phyloP scores from a whole-genome alignment of 2,329 filamentous ascomycete species.

The Pyricularia pennisetigena region DNA sequence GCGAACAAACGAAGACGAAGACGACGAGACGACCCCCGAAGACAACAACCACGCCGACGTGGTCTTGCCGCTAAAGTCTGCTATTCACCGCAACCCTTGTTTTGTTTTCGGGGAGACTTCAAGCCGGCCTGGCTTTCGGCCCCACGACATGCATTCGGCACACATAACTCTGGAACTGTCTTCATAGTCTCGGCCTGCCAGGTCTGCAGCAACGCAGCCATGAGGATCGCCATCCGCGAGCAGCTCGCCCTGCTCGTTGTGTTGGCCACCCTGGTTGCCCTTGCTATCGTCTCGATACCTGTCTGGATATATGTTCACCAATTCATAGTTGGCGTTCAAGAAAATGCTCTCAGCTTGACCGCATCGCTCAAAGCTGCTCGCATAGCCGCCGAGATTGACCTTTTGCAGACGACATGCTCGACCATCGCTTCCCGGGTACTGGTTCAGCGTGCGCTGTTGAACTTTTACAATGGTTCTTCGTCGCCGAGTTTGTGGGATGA shows the following conservation, averaged over 20 bases:
- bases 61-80: not conserved
- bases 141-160: conserved; percentile 19
- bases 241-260: conserved; percentile 78
- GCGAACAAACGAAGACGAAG: not conserved
- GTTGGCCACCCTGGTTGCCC: conserved; percentile 60
- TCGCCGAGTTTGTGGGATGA: conserved; percentile 48
- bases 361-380: conserved; percentile 82
- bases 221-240: conserved; percentile 81
- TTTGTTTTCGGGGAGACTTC: not conserved
- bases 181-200: conserved; percentile 17
- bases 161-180: conserved; percentile 10
- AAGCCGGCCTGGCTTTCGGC: not conserved
- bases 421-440: conserved; percentile 61
- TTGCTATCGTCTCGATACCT: conserved; percentile 72
- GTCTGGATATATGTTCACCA: conserved; percentile 52
- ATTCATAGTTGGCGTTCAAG: conserved; percentile 41
- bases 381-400: conserved; percentile 65
- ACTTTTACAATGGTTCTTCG: conserved; percentile 46
- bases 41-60: not conserved
- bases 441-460: conserved; percentile 40
- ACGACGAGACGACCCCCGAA: not conserved
- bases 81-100: not conserved
- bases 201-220: conserved; percentile 26
- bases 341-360: conserved; percentile 60
- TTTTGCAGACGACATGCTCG: conserved; percentile 66